Evolutionary conservation across 176 grass and related monocot species (phyloP).

Genomic region (Urochloa ruziziensis): DNA sequence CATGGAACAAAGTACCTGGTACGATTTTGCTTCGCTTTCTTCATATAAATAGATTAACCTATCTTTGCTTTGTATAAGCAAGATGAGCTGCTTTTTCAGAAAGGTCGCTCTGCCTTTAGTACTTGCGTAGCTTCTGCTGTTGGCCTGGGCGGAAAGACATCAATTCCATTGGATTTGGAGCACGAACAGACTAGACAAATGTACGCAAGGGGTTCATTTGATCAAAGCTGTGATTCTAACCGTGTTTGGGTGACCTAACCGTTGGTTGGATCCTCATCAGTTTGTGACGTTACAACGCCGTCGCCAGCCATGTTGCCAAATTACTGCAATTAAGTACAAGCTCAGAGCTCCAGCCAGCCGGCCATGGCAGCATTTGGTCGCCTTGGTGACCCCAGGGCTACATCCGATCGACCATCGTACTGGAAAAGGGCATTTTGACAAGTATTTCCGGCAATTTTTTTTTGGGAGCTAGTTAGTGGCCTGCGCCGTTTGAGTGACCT

Average conservation of each 20-base stretch:
- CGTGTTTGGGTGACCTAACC: no score
- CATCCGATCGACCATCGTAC: conserved; percentile 22
- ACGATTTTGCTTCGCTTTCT: conserved; percentile 43
- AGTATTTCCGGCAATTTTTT: conserved; percentile 34
- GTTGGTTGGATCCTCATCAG: no score
- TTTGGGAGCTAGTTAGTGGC: conserved; percentile 14
- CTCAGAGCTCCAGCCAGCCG: conserved; percentile 26
- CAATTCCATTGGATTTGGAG: conserved; percentile 32
- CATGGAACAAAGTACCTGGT: conserved; percentile 39
- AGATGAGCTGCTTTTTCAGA: conserved; percentile 30
- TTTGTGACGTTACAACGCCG: no score
- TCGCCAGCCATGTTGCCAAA: no score
- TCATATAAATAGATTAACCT: conserved; percentile 15
- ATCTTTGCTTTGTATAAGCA: conserved; percentile 35
- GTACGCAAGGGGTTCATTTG: conserved; percentile 23
- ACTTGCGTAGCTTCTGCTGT: conserved; percentile 19
- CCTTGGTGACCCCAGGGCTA: conserved; percentile 18
- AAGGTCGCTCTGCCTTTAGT: neutral
- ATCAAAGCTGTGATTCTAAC: no score
- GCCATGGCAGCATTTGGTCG: conserved; percentile 3
- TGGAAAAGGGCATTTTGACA: conserved; percentile 39
- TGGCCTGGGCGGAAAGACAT: conserved; percentile 23
- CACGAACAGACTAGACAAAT: conserved; percentile 15
- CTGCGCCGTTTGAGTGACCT: conserved; percentile 12
- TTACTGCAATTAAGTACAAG: conserved; percentile 41